phyloP scores from a whole-genome alignment of 176 grass and related monocot genomes.

The Triticum timopheevii region DNA sequence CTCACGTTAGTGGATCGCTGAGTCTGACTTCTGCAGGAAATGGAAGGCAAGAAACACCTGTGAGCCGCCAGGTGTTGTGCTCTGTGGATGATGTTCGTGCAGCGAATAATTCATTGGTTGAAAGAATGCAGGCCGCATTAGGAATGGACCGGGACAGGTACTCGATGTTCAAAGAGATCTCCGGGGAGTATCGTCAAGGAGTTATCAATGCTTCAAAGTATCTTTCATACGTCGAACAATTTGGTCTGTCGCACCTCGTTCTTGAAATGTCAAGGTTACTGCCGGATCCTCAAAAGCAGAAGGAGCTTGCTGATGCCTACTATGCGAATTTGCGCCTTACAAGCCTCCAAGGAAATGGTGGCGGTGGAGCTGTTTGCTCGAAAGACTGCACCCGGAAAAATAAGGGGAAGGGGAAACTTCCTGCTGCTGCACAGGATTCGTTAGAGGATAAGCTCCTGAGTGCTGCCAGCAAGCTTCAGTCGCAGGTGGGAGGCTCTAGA shows the following conservation, averaged over 20 bases:
- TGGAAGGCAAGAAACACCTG: constrained; percentile 2
- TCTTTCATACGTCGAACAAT: constrained; percentile 64
- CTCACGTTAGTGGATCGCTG: background rate
- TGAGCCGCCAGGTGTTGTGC: constrained; percentile 5
- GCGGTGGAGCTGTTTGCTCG: constrained; percentile 30
- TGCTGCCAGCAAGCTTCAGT: constrained; percentile 44
- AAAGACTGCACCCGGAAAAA: constrained; percentile 8
- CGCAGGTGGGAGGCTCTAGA: constrained; percentile 45
- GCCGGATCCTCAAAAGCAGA: constrained; percentile 57
- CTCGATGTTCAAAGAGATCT: constrained; percentile 56
- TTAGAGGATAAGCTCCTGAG: constrained; percentile 34
- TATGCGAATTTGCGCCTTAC: constrained; percentile 42
- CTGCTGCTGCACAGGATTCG: constrained; percentile 24
- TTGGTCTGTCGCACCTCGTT: constrained; percentile 66
- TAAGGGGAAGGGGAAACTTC: constrained; percentile 44
- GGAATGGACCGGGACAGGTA: constrained; percentile 57
- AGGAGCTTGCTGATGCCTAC: constrained; percentile 63
- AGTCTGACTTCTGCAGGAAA: constrained; percentile 15
- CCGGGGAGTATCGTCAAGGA: constrained; percentile 55
- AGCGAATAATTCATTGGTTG: constrained; percentile 57
- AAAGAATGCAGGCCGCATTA: constrained; percentile 47
- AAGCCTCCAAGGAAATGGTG: constrained; percentile 42
- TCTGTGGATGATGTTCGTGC: constrained; percentile 34
- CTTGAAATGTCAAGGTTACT: constrained; percentile 59
- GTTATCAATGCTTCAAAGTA: constrained; percentile 55